Base-by-base conservation (phyloP, 495 filamentous ascomycete species). In the Penicillium angulare region DNA sequence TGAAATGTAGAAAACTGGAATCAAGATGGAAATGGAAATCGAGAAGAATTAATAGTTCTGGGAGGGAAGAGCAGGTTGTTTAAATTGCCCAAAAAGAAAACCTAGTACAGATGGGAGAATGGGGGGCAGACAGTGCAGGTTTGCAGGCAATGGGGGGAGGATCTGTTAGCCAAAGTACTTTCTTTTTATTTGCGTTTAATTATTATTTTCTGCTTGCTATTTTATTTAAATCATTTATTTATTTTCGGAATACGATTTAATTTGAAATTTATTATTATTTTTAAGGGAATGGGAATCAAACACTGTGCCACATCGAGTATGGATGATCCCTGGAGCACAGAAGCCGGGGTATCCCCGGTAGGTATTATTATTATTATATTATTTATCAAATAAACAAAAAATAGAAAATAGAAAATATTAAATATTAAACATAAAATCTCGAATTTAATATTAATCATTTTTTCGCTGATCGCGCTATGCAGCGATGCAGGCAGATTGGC, bases 321-420 rank as follows among this genome's bases (percentile, higher is more conserved):
- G 70, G 66, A 67, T 72, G 51, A 74, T 71, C 69, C 69, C 55
- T 61, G 67, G 56, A 43, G 29, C 51, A 50, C 50, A 48, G n/a
- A 65, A 59, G 57, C 64, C 50, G 47, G 58, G 55, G 53, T 47
- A 57, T 48, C 57, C 53, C 50, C 47, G 44, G 38, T 18, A 43
- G 45, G 27, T n/a, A 31, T 31, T 31, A 9, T 31, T 31, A 2
- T 31, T 31, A 31, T 31, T 31, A n/a, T 31, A 31, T 2, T 7
- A 31, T 26, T 15, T 42, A 41, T 53, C 29, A 49, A 48, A 57
- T 60, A 43, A 43, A 23, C 43, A 49, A 56, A 45, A 49, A 55
- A 48, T 5, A 33, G 39, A 44, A 45, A 58, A 40, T 36, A 38
- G 34, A 12, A 15, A n/a, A n/a, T 38, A 51, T 44, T 56, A 52